Conservation (phyloP, 2,329 filamentous ascomycete species). For the Fusarium citri region DNA sequence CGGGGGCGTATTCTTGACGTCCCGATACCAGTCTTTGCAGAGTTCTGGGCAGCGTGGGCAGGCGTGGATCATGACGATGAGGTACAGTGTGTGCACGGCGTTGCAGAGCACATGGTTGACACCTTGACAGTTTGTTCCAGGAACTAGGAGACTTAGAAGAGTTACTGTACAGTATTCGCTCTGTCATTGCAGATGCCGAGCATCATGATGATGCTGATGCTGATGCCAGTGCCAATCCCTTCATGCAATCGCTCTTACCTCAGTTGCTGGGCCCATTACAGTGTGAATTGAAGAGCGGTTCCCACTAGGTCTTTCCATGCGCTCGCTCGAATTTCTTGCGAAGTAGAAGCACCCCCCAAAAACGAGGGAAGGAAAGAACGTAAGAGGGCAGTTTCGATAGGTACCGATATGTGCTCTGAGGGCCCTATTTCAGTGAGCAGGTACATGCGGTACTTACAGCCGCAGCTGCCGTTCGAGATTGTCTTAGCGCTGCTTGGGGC, state of each 20-base stretch:
- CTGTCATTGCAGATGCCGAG: constrained; percentile 6
- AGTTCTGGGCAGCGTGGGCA: constrained; percentile 2
- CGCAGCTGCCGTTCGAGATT: constrained; percentile 34
- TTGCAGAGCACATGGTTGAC: constrained; percentile 20
- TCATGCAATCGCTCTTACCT: not conserved
- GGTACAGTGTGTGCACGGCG: constrained; percentile 24
- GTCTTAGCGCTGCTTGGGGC: constrained; percentile 9
- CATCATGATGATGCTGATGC: not conserved
- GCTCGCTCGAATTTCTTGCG: constrained; percentile 1
- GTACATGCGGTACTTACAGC: constrained; percentile 47
- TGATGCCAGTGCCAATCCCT: not conserved
- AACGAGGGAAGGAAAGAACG: not conserved
- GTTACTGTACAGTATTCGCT: not conserved
- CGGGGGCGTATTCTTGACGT: constrained; percentile 26
- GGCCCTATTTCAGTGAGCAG: constrained; percentile 12
- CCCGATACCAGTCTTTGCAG: not conserved
- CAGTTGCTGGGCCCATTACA: constrained; percentile 7
- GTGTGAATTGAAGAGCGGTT: constrained; percentile 15
- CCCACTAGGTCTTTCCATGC: constrained; percentile 22
- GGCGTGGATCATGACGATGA: constrained; percentile 24
- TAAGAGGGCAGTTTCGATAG: not conserved
- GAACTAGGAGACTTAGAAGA: constrained; percentile 2
- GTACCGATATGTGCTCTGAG: not conserved
- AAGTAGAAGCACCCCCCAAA: not conserved
- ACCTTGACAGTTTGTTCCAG: constrained; percentile 3